Base-by-base conservation (phyloP, 768 basidiomycete genomes). In the Lactifluus subvellereus region DNA sequence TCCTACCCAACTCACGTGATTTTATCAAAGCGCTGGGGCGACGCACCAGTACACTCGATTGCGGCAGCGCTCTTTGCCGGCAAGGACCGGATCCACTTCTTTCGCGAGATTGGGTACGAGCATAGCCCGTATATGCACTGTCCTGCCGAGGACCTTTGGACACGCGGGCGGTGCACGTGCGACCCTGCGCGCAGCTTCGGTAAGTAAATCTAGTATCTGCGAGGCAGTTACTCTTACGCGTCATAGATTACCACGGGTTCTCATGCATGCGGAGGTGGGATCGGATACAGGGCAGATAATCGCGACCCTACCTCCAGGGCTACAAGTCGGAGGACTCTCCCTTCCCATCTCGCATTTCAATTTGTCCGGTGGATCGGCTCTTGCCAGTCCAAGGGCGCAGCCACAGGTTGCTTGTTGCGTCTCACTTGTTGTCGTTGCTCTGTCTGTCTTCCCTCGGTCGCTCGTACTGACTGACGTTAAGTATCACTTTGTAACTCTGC, bases 1-100 rank as follows among this genome's bases (percentile, higher is more conserved):
- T 84, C 80, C 73, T 9, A 13, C 2, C 10, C 18, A 27, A 49
- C 33, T 18, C 16, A 45, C 43, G 6, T 48, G 47, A 48, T 13
- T 3, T 10, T 16, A 45, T 48, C 16, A 32, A 32, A 89, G 82
- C 80, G 87, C 45, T 89, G 89, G 89, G 91, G 92, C 33, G 92
- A 93, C 71, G 92, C 91, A 0, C 91, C 90, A 0, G 87, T 94
- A 0, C 92, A 93, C 68, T 88, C 87, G 57, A 90, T 94, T 60
- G 91, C 86, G 6, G 91, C 83, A 7, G 83, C 90, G 0, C 75
- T 92, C 14, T 88, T 94, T 71, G 84, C 88, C 3, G 76, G 80
- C 30, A 87, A 82, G 71, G 84, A 88, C 35, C 87, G 89, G 69
- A 76, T 93, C 27, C 88, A 93, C 71, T 94, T 88, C 71, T 94